A percentile compares a stretch with the other conserved stretches of the same genome.
Conservation (phyloP, 352 stramenopile genomes). For the Globisporangium takayamanum region DNA sequence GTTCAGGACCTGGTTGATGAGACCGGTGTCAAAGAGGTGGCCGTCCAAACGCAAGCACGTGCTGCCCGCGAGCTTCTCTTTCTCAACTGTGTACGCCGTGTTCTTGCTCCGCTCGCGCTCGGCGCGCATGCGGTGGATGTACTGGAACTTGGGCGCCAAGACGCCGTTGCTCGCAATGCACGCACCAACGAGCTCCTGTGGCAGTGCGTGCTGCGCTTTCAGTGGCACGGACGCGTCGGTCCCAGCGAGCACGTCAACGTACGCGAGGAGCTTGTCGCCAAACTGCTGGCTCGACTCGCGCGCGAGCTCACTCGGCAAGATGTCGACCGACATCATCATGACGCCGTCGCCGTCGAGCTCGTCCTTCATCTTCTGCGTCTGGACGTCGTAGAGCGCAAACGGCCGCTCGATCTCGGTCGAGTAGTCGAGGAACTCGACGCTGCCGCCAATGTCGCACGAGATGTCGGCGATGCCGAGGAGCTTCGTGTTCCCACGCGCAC, state of each 20-base stretch:
- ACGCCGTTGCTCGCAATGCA: slow-evolving; percentile 89
- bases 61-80: slow-evolving; percentile 67
- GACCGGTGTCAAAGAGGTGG: slow-evolving; percentile 94
- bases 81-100: slow-evolving; percentile 55
- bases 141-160: slow-evolving; percentile 83
- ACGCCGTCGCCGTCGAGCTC: slow-evolving; percentile 72
- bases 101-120: slow-evolving; percentile 72
- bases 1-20: slow-evolving; percentile 95
- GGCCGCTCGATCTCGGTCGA: slow-evolving; percentile 92
- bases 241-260: slow-evolving; percentile 61
- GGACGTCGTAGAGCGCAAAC: slow-evolving; percentile 89
- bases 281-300: slow-evolving; percentile 94
- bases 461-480: slow-evolving; percentile 93
- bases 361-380: slow-evolving; percentile 58
- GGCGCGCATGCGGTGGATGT: slow-evolving; percentile 89
- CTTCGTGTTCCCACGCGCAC: slow-evolving; percentile 59
- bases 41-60: slow-evolving; percentile 83
- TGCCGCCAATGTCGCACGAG: slow-evolving; percentile 92
- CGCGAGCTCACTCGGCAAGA: slow-evolving; percentile 92
- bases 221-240: slow-evolving; percentile 49
- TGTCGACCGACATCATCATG: slow-evolving; percentile 94
- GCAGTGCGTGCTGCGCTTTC: slow-evolving; percentile 46
- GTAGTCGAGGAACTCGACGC: slow-evolving; percentile 91
- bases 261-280: slow-evolving; percentile 87
- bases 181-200: slow-evolving; percentile 79